These are phyloP conservation scores for Zoysia pacifica DNA, from an alignment of 176 grass and related monocot species.

Conservation along the genomic window DNA sequence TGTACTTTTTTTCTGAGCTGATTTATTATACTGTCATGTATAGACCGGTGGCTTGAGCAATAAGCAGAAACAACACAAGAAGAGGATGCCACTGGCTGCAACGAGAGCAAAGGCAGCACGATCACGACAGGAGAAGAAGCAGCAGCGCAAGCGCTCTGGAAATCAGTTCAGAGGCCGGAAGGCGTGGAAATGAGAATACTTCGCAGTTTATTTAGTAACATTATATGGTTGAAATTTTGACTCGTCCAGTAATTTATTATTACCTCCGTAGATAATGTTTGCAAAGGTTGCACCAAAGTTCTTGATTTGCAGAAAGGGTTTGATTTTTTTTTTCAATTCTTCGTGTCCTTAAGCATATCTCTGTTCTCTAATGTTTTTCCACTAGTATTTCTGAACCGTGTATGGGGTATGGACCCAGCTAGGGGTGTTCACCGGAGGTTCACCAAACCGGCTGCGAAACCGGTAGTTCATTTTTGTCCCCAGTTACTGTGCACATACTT, in stretches of 20 bases:
- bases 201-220: constrained; percentile 12
- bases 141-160: constrained; percentile 40
- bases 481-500: no score
- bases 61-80: constrained; percentile 82
- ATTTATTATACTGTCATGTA: background rate
- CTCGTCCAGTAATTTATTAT: background rate
- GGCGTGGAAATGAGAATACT: constrained; percentile 71
- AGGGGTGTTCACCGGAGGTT: no score
- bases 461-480: no score
- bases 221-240: constrained; percentile 39
- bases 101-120: constrained; percentile 64
- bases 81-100: constrained; percentile 77
- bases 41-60: constrained; percentile 84
- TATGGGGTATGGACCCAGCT: background rate
- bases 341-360: background rate
- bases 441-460: no score
- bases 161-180: constrained; percentile 86
- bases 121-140: constrained; percentile 68
- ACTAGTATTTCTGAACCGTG: background rate
- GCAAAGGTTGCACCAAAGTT: background rate
- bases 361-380: background rate
- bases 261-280: background rate
- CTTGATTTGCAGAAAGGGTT: background rate
- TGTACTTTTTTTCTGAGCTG: constrained; percentile 1
- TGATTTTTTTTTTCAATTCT: background rate